Conservation (phyloP, 805 yeast genomes). For the Candida taoyuanica region DNA sequence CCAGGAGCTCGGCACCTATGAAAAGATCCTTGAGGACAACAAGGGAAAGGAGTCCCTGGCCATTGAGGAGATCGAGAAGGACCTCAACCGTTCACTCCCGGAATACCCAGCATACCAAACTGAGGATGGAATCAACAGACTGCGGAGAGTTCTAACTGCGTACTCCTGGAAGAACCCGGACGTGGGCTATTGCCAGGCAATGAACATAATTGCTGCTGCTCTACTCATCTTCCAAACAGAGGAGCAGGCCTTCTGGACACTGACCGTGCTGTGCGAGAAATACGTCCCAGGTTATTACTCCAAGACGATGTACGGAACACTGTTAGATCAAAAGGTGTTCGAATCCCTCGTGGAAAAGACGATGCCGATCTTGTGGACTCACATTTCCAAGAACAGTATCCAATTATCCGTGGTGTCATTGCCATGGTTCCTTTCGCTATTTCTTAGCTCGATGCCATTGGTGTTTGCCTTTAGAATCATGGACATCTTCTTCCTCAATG, state of each 20-base stretch:
- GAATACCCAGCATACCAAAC: slow-evolving; percentile 93
- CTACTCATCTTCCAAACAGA: slow-evolving; percentile 82
- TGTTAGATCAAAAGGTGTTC: slow-evolving; percentile 89
- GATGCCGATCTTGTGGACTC: slow-evolving; percentile 85
- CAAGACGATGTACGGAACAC: slow-evolving; percentile 94
- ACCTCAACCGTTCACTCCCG: slow-evolving; percentile 88
- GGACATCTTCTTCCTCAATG: slow-evolving; percentile 87
- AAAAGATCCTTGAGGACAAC: slow-evolving; percentile 52
- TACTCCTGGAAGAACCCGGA: slow-evolving; percentile 97
- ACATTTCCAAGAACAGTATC: slow-evolving; percentile 72
- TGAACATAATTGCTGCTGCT: slow-evolving; percentile 90
- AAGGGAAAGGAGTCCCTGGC: slow-evolving; percentile 70
- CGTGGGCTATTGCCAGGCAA: slow-evolving; percentile 97
- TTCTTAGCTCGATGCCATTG: slow-evolving; percentile 89
- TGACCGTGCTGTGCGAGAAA: slow-evolving; percentile 73
- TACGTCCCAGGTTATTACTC: slow-evolving; percentile 95
- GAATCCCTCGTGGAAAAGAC: slow-evolving; percentile 86
- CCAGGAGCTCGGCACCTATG: slow-evolving; percentile 57
- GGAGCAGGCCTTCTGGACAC: slow-evolving; percentile 96
- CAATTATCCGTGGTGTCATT: slow-evolving; percentile 89
- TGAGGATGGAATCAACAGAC: slow-evolving; percentile 76
- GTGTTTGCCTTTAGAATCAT: slow-evolving; percentile 88
- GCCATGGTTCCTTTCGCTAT: slow-evolving; percentile 94
- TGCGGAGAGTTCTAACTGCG: slow-evolving; percentile 86
- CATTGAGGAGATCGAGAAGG: slow-evolving; percentile 95